Conservation (phyloP, 1,284 basidiomycete genomes). For the Exsudoporus floridanus region DNA sequence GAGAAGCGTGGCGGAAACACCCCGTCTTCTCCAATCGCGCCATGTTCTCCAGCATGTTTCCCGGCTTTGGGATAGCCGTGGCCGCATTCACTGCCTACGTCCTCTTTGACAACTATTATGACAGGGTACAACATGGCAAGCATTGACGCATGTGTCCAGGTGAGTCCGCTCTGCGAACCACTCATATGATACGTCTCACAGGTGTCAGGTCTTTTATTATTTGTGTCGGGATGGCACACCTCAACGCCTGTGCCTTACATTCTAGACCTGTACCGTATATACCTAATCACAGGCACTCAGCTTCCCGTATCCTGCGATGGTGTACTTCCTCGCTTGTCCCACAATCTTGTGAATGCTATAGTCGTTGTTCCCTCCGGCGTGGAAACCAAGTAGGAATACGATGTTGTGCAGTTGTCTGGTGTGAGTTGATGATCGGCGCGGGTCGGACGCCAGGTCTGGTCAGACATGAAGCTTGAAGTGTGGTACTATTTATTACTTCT, state of each 20-base stretch:
- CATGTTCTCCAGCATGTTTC: conserved; percentile 87
- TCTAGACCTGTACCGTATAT: conserved; percentile 16
- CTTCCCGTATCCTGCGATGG: not conserved
- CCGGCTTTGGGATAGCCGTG: conserved; percentile 88
- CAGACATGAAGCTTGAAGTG: not conserved
- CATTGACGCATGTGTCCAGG: conserved; percentile 28
- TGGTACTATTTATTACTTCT: not conserved
- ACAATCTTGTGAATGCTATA: not conserved
- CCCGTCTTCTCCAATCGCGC: conserved; percentile 82
- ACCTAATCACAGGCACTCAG: not conserved
- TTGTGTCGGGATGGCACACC: not conserved
- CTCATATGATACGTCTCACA: conserved; percentile 5
- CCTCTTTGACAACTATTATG: conserved; percentile 71
- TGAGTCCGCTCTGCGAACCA: not conserved
- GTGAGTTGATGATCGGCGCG: not conserved
- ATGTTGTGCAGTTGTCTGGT: too few species aligned
- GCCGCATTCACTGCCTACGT: conserved; percentile 92
- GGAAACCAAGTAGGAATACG: not conserved
- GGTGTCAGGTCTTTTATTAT: not conserved
- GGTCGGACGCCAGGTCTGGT: not conserved
- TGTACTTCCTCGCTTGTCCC: not conserved
- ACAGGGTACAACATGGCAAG: conserved; percentile 37
- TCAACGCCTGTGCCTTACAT: not conserved
- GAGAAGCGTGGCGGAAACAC: conserved; percentile 90
- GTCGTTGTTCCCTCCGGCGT: not conserved